Conservation (phyloP, 805 yeast species). For the Lachancea cidri region DNA sequence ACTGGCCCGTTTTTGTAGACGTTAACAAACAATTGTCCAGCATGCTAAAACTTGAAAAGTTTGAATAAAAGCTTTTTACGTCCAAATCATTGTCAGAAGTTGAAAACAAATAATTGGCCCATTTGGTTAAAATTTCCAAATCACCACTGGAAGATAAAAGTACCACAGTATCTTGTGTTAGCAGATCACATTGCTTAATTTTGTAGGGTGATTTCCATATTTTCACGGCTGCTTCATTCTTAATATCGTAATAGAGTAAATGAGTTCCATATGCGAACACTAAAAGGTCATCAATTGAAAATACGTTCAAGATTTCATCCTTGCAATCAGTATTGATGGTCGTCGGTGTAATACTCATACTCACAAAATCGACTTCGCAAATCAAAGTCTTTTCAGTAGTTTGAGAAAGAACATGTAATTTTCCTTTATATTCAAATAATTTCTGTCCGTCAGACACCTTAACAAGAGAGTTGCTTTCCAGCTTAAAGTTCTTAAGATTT, state of each 20-base stretch:
- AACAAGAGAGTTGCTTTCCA: slow-evolving; percentile 22
- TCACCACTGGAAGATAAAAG: slow-evolving; percentile 21
- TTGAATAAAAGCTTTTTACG: slow-evolving; percentile 7
- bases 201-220: slow-evolving; percentile 11
- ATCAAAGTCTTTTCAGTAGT: slow-evolving; percentile 5
- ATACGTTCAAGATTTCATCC: slow-evolving; percentile 10
- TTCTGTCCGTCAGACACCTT: slow-evolving; percentile 17
- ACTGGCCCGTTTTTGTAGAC: slow-evolving; percentile 19
- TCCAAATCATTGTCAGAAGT: slow-evolving; percentile 17
- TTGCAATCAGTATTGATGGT: slow-evolving; percentile 6
- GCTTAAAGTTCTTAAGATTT: slow-evolving; percentile 23
- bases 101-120: slow-evolving; percentile 27
- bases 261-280: slow-evolving; percentile 15
- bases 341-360: slow-evolving; percentile 11
- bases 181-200: slow-evolving; percentile 18
- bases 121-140: slow-evolving; percentile 21
- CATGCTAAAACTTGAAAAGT: slow-evolving; percentile 17
- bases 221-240: slow-evolving; percentile 11
- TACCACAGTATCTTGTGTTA: slow-evolving; percentile 17
- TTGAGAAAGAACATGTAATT: slow-evolving; percentile 19
- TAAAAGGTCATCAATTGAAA: slow-evolving; percentile 13
- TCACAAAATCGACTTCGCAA: slow-evolving; percentile 16
- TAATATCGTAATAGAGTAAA: slow-evolving; percentile 18
- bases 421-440: slow-evolving; percentile 15
- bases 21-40: slow-evolving; percentile 16